A percentile compares a stretch with the other conserved stretches of the same genome.
Evolutionary conservation across 371 early-diverging fungal genomes (phyloP).

Genomic region (Mortierella sp.): DNA sequence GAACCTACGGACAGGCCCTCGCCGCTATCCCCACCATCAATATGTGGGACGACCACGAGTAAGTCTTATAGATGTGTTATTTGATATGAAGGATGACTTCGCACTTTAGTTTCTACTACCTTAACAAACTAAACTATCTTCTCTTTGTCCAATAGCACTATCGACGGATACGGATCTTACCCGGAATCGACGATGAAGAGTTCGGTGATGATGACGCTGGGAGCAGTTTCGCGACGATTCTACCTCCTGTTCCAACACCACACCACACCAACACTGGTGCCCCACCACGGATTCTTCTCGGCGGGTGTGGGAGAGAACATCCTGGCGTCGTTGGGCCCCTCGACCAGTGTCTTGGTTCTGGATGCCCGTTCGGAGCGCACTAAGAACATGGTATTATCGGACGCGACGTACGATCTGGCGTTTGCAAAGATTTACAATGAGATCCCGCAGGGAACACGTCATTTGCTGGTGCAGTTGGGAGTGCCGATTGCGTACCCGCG

Average conservation of each 20-base stretch:
- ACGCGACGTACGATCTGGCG: conserved; percentile 72
- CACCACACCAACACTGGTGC: conserved; percentile 71
- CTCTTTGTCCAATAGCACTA: conserved; percentile 59
- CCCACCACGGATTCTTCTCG: conserved; percentile 73
- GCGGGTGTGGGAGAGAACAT: conserved; percentile 61
- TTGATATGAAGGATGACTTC: not conserved
- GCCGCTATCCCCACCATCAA: conserved; percentile 82
- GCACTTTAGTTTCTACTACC: too few relatives aligned
- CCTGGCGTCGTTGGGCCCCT: conserved; percentile 77
- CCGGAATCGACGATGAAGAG: conserved; percentile 82
- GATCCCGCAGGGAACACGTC: conserved; percentile 70
- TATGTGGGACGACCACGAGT: conserved; percentile 88
- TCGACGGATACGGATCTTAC: conserved; percentile 89
- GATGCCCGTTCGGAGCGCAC: conserved; percentile 88
- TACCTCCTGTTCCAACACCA: conserved; percentile 91
- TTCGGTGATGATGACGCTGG: conserved; percentile 68
- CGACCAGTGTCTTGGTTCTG: conserved; percentile 72
- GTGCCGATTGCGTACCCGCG: conserved; percentile 86
- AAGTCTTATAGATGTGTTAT: conserved; percentile 25
- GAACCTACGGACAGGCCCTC: conserved; percentile 71
- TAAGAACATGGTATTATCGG: conserved; percentile 71
- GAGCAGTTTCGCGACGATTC: conserved; percentile 81
- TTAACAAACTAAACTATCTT: not conserved
- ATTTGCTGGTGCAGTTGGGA: conserved; percentile 78
- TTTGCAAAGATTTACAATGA: conserved; percentile 68